phyloP scores from a whole-genome alignment of 345 rosid species.

The Eucalyptus cladocalyx region DNA sequence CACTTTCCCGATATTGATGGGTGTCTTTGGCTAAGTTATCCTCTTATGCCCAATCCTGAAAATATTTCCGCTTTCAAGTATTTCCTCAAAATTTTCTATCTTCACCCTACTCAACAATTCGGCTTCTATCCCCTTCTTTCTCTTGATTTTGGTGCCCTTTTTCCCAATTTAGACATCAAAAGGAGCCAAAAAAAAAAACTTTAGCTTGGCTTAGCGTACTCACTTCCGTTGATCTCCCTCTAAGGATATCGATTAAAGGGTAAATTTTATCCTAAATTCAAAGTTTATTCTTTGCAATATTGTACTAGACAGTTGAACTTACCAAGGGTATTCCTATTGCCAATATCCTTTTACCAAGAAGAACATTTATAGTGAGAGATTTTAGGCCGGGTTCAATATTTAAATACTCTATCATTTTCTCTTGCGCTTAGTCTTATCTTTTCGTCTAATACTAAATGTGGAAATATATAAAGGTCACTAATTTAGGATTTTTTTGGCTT shows the following conservation, averaged over 20 bases:
- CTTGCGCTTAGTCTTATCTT: rapidly evolving
- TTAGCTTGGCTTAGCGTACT: background rate
- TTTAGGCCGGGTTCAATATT: background rate
- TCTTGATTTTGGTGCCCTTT: background rate
- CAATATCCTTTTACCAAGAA: background rate
- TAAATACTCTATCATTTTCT: background rate
- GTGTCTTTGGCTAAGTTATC: background rate
- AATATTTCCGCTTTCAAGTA: background rate
- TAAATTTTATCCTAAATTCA: background rate
- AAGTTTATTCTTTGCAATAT: no score
- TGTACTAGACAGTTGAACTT: no score
- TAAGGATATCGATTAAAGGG: background rate
- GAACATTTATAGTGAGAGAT: background rate
- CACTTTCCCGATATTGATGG: background rate
- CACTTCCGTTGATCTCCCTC: background rate
- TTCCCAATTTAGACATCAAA: background rate
- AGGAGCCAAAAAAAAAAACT: background rate
- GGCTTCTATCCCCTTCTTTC: background rate
- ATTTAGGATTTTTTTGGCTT: background rate
- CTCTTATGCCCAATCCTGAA: background rate
- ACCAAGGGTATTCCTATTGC: background rate
- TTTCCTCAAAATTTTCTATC: background rate
- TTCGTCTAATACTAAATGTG: rapidly evolving
- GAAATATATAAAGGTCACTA: background rate
- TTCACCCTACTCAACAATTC: background rate